Base-by-base conservation (phyloP, 169 alveolate species). In the Cryptosporidium tyzzeri region DNA sequence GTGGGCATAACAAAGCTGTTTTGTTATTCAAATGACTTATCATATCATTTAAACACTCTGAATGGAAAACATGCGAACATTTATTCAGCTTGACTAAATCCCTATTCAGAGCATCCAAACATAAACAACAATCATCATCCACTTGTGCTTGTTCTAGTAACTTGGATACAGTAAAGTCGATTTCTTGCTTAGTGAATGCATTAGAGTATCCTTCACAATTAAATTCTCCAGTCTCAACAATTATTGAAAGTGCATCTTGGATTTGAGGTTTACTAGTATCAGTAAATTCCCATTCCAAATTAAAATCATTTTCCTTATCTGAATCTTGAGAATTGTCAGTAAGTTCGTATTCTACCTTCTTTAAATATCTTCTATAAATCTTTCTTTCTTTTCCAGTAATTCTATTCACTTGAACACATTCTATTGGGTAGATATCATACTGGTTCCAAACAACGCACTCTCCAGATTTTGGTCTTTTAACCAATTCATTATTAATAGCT, bases 51-150 rank as follows among this genome's bases (percentile, higher is more conserved):
- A 80, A 45, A 35, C 89, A 80, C 26, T 80, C 89, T 29, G 35
- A 59, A 33, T 80, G 89, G 29, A 59, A 80, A 44, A 65, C 68
- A 48, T 80, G 89, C 16, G 73, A 65, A 48, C 89, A 80, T 62
- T 80, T 80, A 21, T 80, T 80, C 31, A 80, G 74, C 53, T 35
- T 59, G 6, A 80, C 65, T 55, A 59, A 65, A 33, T 80, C 55
- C 35, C 65, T 41, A n/a, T 62, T 67, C 44, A 80, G 37, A 23
- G 65, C 67, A n/a, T 80, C 75, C 41, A 80, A 33, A 50, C 89
- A 80, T 48, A 80, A 80, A 39, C 89, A 80, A 41, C 89, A 80
- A 31, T 80, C 89, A 65, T 80, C 89, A 23, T 80, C 89, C n/a
- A 80, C 70, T 44, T 62, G 37, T 10, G 7, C 71, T 31, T 71